Conservation (phyloP, 768 basidiomycete species). For the Boletus rex-veris region DNA sequence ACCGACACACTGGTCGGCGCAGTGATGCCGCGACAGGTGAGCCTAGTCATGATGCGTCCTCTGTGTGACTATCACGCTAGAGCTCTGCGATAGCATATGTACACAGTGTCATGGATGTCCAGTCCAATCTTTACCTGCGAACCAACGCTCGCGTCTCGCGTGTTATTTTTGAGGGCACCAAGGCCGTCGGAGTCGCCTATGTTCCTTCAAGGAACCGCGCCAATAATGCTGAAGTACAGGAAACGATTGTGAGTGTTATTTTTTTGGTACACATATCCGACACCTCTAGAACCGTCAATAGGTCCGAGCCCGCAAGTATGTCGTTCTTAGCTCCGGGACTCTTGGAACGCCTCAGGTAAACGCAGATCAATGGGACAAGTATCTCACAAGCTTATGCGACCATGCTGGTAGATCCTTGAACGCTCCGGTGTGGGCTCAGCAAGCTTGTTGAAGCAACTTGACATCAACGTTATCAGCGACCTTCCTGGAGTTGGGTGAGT, state of each 20-base stretch:
- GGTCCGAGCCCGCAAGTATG: conserved; percentile 60
- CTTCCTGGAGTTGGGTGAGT: conserved; percentile 35
- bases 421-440: conserved; percentile 65
- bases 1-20: conserved; percentile 66
- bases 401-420: conserved; percentile 52
- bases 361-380: background rate
- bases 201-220: conserved; percentile 60
- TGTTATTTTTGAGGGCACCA: conserved; percentile 69
- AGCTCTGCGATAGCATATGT: conserved; percentile 48
- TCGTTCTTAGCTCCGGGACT: conserved; percentile 63
- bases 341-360: conserved; percentile 58
- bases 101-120: conserved; percentile 67
- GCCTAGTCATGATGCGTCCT: background rate
- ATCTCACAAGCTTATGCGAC: background rate
- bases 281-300: conserved; percentile 6
- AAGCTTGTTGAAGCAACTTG: conserved; percentile 50
- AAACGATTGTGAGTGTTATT: conserved; percentile 46
- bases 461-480: conserved; percentile 8
- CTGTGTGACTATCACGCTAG: background rate
- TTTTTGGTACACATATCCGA: background rate
- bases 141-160: conserved; percentile 64
- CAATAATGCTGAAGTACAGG: conserved; percentile 46
- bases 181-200: conserved; percentile 69
- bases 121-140: conserved; percentile 63
- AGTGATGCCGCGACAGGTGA: conserved; percentile 67